Conservation (phyloP, 495 filamentous ascomycete species). For the Ramalina intermedia region DNA sequence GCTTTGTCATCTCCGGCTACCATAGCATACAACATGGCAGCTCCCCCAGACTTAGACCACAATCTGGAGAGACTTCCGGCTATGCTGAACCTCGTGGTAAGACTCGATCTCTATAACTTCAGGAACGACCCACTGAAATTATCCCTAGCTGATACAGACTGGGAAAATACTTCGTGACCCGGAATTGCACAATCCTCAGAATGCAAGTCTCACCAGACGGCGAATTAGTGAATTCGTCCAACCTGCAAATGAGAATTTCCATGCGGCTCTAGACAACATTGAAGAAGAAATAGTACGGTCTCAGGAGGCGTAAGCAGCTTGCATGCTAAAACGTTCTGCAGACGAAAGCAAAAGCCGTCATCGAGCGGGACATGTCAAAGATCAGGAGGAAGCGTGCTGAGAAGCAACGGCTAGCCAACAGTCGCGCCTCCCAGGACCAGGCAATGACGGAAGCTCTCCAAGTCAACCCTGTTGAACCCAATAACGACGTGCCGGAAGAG, state of each 20-base stretch:
- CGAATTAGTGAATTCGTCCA: constrained; percentile 30
- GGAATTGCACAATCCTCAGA: constrained; percentile 7
- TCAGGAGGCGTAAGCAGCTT: background rate
- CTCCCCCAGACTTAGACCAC: constrained; percentile 24
- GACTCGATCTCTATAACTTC: background rate
- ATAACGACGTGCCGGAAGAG: background rate
- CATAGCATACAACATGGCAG: constrained; percentile 16
- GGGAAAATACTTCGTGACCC: constrained; percentile 29
- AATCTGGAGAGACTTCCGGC: constrained; percentile 28
- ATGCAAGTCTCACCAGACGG: constrained; percentile 12
- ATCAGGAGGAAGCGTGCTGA: constrained; percentile 14
- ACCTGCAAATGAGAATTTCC: constrained; percentile 31
- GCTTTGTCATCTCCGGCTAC: too few species aligned
- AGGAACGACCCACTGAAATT: background rate
- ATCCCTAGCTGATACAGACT: constrained; percentile 31
- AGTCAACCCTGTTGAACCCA: background rate
- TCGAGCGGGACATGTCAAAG: constrained; percentile 13
- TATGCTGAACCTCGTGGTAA: constrained; percentile 33
- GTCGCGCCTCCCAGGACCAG: too few species aligned
- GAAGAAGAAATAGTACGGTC: constrained; percentile 36
- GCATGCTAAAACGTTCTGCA: constrained; percentile 3
- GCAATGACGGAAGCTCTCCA: background rate
- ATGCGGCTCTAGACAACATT: constrained; percentile 34
- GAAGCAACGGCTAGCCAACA: constrained; percentile 4
- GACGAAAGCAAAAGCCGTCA: constrained; percentile 16